These are phyloP conservation scores for Cairneyella variabilis DNA, from an alignment of 495 filamentous ascomycete genomes.

Conservation along the genomic window DNA sequence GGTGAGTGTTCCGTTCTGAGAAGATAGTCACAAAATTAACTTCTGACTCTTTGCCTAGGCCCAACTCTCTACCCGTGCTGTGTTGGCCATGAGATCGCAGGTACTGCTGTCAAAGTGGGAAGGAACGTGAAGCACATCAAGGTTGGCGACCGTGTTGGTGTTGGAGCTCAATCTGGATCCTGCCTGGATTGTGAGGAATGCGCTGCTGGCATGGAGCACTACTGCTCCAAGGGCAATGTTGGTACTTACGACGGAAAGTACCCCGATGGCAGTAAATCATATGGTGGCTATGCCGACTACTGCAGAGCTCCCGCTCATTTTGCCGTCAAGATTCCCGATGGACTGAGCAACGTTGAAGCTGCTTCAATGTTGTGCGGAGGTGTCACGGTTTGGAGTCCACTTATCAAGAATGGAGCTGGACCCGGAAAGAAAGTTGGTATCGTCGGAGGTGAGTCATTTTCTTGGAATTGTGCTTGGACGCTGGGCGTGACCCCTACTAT, in stretches of 20 bases:
- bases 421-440: constrained; percentile 81
- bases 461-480: too few species aligned
- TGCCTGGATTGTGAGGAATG: constrained; percentile 77
- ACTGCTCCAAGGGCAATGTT: constrained; percentile 56
- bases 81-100: constrained; percentile 85
- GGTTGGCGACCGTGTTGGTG: constrained; percentile 78
- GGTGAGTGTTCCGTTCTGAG: too few species aligned
- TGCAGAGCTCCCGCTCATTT: constrained; percentile 72
- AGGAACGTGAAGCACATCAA: constrained; percentile 59
- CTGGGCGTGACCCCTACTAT: too few species aligned
- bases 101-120: constrained; percentile 68
- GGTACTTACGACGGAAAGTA: constrained; percentile 70
- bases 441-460: too few species aligned
- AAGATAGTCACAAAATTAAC: too few species aligned
- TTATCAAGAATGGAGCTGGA: constrained; percentile 68
- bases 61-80: constrained; percentile 66
- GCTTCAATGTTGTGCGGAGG: constrained; percentile 89
- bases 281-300: constrained; percentile 70
- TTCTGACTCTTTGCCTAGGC: constrained; percentile 29
- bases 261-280: constrained; percentile 56
- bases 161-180: constrained; percentile 73
- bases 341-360: constrained; percentile 42
- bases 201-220: constrained; percentile 54
- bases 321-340: constrained; percentile 73
- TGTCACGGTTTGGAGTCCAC: constrained; percentile 71